phyloP scores from a whole-genome alignment of 805 yeast genomes.

The Barnettozyma sucrosica region DNA sequence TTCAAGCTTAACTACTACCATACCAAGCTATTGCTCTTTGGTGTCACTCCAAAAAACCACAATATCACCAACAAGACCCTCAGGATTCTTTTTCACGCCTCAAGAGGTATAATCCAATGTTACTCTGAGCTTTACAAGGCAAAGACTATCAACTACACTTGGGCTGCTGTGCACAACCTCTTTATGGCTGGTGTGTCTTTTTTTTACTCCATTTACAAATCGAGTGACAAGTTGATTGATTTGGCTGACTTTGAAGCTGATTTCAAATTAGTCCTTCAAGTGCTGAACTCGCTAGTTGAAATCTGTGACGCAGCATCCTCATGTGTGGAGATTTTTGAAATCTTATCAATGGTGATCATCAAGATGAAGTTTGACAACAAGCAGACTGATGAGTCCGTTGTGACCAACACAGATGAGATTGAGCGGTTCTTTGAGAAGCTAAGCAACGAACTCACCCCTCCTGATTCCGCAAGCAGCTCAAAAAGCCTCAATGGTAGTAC shows the following conservation, averaged over 20 bases:
- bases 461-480: slow-evolving; percentile 1
- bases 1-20: slow-evolving; percentile 75
- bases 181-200: slow-evolving; percentile 88
- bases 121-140: slow-evolving; percentile 54
- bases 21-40: slow-evolving; percentile 64
- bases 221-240: slow-evolving; percentile 43
- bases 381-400: slow-evolving; percentile 5
- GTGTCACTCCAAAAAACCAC: slow-evolving; percentile 67
- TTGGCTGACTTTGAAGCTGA: slow-evolving; percentile 45
- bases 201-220: slow-evolving; percentile 68
- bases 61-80: slow-evolving; percentile 49
- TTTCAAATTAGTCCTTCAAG: slow-evolving; percentile 45
- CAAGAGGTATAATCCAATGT: slow-evolving; percentile 58
- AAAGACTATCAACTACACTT: slow-evolving; percentile 70
- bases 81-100: slow-evolving; percentile 51
- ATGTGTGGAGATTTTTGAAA: slow-evolving; percentile 67
- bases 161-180: slow-evolving; percentile 89
- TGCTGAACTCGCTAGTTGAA: slow-evolving; percentile 55
- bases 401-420: slow-evolving; percentile 17
- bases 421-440: slow-evolving; percentile 23
- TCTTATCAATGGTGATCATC: slow-evolving; percentile 65
- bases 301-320: slow-evolving; percentile 74
- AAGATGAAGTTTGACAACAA: slow-evolving; percentile 40
- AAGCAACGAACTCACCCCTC: slow-evolving; percentile 17
- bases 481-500: neutral